phyloP scores from a whole-genome alignment of 2,329 filamentous ascomycete genomes.

The Diplodia sapinea region DNA sequence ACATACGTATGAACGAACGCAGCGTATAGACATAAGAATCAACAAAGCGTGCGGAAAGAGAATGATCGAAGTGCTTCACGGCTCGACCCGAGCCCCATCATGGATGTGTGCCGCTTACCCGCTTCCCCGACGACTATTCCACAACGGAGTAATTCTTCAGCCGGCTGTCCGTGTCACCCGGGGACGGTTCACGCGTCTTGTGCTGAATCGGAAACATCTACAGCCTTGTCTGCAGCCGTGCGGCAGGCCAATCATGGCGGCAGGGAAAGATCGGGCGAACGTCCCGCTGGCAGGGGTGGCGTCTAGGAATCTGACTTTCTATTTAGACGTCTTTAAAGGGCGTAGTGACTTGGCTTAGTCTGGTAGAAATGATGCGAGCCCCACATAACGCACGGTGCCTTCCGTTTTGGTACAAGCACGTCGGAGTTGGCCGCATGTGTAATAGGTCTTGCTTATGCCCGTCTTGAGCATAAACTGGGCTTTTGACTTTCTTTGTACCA shows the following conservation, averaged over 20 bases:
- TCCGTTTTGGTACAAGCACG: neutral
- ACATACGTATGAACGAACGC: neutral
- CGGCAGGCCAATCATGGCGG: neutral
- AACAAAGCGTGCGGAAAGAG: too few relatives aligned
- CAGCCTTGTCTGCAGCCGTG: neutral
- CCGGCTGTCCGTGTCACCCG: neutral
- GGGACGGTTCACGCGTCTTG: neutral
- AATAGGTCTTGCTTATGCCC: neutral
- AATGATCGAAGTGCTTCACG: neutral
- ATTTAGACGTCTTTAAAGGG: neutral
- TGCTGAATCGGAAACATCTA: too few relatives aligned
- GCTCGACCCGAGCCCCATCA: neutral
- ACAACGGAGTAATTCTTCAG: neutral
- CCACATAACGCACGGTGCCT: neutral
- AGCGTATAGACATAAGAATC: neutral
- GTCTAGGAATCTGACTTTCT: neutral
- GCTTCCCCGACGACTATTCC: conserved; percentile 1
- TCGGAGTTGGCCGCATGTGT: neutral
- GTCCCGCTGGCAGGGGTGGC: neutral
- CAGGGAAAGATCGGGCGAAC: neutral
- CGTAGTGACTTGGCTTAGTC: neutral
- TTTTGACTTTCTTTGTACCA: too few relatives aligned
- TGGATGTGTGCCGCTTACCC: neutral
- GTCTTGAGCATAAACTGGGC: too few relatives aligned
- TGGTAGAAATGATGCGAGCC: neutral